These are phyloP conservation scores for Austroboletus novae-zelandiae DNA, from an alignment of 1,284 basidiomycete species.

Conservation along the genomic window DNA sequence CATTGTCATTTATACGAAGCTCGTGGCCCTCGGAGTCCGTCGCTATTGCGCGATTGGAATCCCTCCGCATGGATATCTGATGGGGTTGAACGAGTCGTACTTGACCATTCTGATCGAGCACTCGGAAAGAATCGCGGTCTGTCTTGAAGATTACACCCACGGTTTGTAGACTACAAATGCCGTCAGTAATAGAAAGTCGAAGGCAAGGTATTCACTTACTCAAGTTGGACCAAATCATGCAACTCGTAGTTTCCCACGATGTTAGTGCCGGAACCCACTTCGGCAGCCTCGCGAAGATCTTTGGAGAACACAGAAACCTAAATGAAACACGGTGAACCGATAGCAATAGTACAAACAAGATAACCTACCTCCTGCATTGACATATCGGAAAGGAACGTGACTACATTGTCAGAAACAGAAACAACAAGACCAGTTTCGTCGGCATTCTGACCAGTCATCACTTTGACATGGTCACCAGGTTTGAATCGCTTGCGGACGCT, in stretches of 20 bases:
- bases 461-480: slow-evolving; percentile 98
- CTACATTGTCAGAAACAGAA: slow-evolving; percentile 85
- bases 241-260: slow-evolving; percentile 91
- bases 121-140: slow-evolving; percentile 92
- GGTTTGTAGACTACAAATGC: slow-evolving; percentile 69
- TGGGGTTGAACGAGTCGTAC: slow-evolving; percentile 89
- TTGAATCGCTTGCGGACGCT: slow-evolving; percentile 95
- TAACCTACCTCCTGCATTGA: slow-evolving; percentile 81
- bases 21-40: slow-evolving; percentile 89
- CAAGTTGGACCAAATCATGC: slow-evolving; percentile 95
- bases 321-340: slow-evolving; percentile 3
- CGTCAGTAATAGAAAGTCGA: slow-evolving; percentile 8
- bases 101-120: slow-evolving; percentile 93
- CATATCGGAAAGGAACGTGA: slow-evolving; percentile 98
- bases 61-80: slow-evolving; percentile 90
- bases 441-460: slow-evolving; percentile 91
- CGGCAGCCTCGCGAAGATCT: slow-evolving; percentile 95
- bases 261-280: slow-evolving; percentile 89
- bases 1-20: slow-evolving; percentile 82
- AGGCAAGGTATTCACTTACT: slow-evolving; percentile 51
- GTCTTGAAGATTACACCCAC: slow-evolving; percentile 98
- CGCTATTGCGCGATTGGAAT: slow-evolving; percentile 83
- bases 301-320: slow-evolving; percentile 96
- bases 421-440: slow-evolving; percentile 97
- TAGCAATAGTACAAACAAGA: background rate